Base-by-base conservation (phyloP, 2,329 filamentous ascomycete species). In the Pseudopithomyces maydicus region DNA sequence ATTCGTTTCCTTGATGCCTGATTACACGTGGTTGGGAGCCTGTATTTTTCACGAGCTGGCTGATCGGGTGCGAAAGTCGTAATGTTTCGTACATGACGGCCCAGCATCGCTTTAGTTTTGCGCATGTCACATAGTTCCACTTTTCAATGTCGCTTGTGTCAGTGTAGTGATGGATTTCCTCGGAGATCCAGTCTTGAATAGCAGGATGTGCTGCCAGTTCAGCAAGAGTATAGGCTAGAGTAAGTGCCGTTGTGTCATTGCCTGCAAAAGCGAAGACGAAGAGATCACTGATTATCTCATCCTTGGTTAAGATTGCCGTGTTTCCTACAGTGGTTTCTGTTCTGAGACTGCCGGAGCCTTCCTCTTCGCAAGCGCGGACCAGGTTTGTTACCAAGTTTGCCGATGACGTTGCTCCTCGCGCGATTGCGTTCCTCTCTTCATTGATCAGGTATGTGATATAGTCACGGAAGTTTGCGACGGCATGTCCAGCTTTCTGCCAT, bases 231-330 rank as follows among this genome's bases (percentile, higher is more conserved):
- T 76, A 72, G 7, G 43, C 54, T 6, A 83, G 61, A 0, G 77
- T 76, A 19, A 80, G 75, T 1, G 82, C 79, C 0, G 80, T 81
- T 0, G 81, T 83, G 55, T 84, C 82, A 54, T 83, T 80, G 0
- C 82, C 82, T 0, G 82, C 82, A 49, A 84, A 72, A 39, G 79
- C 82, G 57, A 82, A 76, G 0, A 79, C 71, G 48, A 81, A 81
- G 41, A 82, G 65, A 44, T 83, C 83, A 17, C 81, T 80, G 23
- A 61, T 55, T 6, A 63, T 65, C 29, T 65, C 62, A 3, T 56
- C 44, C 26, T 59, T 38, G 0, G 58, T 63, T 1, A 60, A 15
- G 20, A 35, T 15, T 80, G 64, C 22, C 23, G 29, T 22, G 8
- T 53, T 46, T 50, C 80, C 79, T 0, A 75, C 78, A 10, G 39